Base-by-base conservation (phyloP, 306 rosid genomes). In the Begonia masoniana region DNA sequence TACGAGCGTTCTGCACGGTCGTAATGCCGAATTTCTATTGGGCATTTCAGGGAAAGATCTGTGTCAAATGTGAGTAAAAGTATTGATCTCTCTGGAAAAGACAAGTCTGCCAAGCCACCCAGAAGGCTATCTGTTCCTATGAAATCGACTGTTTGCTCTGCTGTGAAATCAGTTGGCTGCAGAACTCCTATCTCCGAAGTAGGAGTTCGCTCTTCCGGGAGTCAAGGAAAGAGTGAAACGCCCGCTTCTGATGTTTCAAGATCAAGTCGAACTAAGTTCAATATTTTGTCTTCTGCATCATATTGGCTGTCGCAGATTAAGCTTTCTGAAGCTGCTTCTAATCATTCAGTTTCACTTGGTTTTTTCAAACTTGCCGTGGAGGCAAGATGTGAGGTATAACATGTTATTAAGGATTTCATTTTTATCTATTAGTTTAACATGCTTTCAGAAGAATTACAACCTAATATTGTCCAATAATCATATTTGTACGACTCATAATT, bases 241-340 rank as follows among this genome's bases (percentile, higher is more conserved):
- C 94, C 88, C 24, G 62, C 56, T 57, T 85, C 96, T 17, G 85
- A 78, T 15, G 69, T 77, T 59, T 65, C 83, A 12, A 74, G 65
- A 66, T 54, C 84, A 6, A 67, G 69, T 62, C 55, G 83, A 47
- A 65, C 52, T 66, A 91, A 71, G 75, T 81, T 75, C 67, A 74
- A 59, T 55, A 68, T 71, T 47, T 64, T 91, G 51, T 74, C 94
- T 15, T 83, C 85, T 0, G 71, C 88, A 49, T 91, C 96, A 1
- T 91, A 82, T 76, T 85, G 97, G 97, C 60, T 78, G 15, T 67
- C 75, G 13, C 94, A 91, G 69, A 91, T 91, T 64, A 91, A 81
- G 76, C 79, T 85, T 52, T 85, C 87, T 61, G 96, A 91, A 76
- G 70, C 81, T 53, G 83, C 79, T 50, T 67, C 67, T 43, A 83